Conservation (phyloP, 345 rosid species). For the Salix viminalis region DNA sequence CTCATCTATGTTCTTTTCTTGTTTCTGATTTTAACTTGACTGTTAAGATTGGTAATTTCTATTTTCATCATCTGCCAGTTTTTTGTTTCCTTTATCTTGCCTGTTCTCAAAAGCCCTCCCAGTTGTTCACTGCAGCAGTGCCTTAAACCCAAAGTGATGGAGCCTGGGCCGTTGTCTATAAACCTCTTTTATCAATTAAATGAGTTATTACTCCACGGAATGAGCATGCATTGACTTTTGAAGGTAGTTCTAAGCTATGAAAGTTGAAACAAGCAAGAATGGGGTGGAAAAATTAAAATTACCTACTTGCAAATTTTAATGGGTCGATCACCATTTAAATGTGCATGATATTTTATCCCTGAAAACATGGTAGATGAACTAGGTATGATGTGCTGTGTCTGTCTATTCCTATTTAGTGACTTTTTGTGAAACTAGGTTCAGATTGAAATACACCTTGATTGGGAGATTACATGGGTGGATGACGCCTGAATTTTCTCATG, state of each 20-base stretch:
- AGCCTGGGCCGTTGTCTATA: too few relatives aligned
- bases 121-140: neutral
- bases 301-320: neutral
- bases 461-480: neutral
- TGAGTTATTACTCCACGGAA: too few relatives aligned
- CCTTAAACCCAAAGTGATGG: too few relatives aligned
- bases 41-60: neutral
- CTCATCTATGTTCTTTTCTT: neutral
- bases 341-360: neutral
- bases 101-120: too few relatives aligned
- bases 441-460: neutral
- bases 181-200: too few relatives aligned
- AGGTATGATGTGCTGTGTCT: neutral
- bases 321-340: neutral
- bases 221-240: too few relatives aligned
- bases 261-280: too few relatives aligned
- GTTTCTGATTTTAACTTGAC: neutral
- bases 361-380: neutral
- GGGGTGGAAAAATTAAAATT: neutral
- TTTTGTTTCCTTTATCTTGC: neutral
- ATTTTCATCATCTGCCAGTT: neutral
- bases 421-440: neutral
- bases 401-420: neutral
- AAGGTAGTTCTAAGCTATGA: too few relatives aligned
- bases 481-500: neutral